A percentile compares a stretch with the other conserved stretches of the same genome.
Conservation (phyloP, 106 monocot species). For the Gastrodia elata region DNA sequence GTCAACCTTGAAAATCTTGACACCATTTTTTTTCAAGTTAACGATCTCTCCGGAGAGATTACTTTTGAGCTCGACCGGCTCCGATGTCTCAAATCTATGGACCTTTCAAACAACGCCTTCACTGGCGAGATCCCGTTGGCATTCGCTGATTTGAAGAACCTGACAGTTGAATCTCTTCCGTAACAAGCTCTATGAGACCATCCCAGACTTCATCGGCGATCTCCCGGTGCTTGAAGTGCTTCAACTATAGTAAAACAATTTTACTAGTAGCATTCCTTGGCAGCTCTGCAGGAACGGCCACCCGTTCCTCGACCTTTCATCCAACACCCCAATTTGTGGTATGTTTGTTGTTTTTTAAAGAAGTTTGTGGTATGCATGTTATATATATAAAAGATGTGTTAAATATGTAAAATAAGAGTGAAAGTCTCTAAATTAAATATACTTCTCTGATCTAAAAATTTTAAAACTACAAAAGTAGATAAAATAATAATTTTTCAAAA, state of each 20-base stretch:
- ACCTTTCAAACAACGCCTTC: constrained; percentile 37
- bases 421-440: too few relatives aligned
- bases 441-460: too few relatives aligned
- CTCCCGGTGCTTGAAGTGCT: constrained; percentile 51
- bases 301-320: constrained; percentile 41
- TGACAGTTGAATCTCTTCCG: constrained; percentile 61
- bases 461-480: too few relatives aligned
- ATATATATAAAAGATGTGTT: too few relatives aligned
- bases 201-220: constrained; percentile 56
- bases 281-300: constrained; percentile 28
- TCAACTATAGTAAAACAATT: constrained; percentile 78
- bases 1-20: constrained; percentile 21
- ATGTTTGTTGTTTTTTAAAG: too few relatives aligned
- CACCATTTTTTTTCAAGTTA: constrained; percentile 35
- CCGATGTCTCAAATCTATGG: constrained; percentile 22
- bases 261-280: constrained; percentile 42
- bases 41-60: constrained; percentile 26
- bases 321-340: too few relatives aligned
- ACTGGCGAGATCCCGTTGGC: constrained; percentile 25
- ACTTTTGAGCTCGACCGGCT: constrained; percentile 24
- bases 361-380: too few relatives aligned
- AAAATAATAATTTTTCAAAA: too few relatives aligned
- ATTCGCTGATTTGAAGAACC: constrained; percentile 41
- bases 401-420: too few relatives aligned
- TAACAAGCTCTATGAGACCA: constrained; percentile 44